Base-by-base conservation (phyloP, 2,329 filamentous ascomycete species). In the Xylaria sp. region DNA sequence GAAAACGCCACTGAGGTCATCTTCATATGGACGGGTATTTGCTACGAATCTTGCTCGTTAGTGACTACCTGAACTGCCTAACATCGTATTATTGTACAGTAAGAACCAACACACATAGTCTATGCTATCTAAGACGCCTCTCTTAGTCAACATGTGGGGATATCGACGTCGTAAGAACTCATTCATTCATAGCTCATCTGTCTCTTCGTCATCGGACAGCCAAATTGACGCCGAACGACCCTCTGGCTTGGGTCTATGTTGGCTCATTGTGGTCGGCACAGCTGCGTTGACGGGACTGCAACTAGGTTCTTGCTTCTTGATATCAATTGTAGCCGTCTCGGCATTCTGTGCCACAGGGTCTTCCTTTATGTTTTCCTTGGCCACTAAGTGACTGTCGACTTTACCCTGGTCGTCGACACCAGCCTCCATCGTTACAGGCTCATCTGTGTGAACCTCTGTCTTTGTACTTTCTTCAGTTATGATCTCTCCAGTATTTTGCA, bases 401-500 rank as follows among this genome's bases (percentile, higher is more conserved):
- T 12, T 30, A 50, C 23, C 55, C n/a, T 48, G 46, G 23, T 45
- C 32, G 30, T 59, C 57, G 28, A 34, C 18, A n/a, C 60, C 63
- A 15, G 15, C 18, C 50, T 69, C 52, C 20, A 20, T 10, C 62
- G 72, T 68, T 13, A 46, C 48, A 13, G 25, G 23, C n/a, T 15
- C 43, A 10, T 66, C 59, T 4, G 34, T 56, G 28, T 62, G 59
- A 18, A 39, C 28, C 20, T 68, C 62, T 7, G 39, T 52, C 23
- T 69, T 66, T 5, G 43, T 20, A 6, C 57, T 13, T 10, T 9
- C 60, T 63, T 58, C 39, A 3, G 39, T 30, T 18, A 72, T 73
- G 48, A 76, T 68, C 53, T 72, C 70, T 28, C 76, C 76, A 30
- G 76, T 57, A 41, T 76, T 74, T 46, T 77, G 75, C 28, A 89